Base-by-base conservation (phyloP, 164 flowering plant genomes). In the Annona cherimola region DNA sequence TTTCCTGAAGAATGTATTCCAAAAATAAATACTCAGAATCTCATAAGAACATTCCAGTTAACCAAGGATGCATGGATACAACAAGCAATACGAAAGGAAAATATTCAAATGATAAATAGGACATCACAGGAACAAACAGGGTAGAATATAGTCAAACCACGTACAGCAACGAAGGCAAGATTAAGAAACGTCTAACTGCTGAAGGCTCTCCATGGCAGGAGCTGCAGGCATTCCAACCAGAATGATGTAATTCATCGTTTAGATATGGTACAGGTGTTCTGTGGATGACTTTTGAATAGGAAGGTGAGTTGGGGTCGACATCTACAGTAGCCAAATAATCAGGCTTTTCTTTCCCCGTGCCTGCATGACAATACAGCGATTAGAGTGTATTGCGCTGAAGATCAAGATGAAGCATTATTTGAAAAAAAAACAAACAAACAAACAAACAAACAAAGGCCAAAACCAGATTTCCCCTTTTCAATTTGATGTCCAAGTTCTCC, bases 151-250 rank as follows among this genome's bases (percentile, higher is more conserved):
- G 57, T 50, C 9, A 40, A 6, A 54, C 44, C 67, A 66, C 93
- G 83, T 83, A 95, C 99, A 93, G 39, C 67, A 95, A 78, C 18
- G 98, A 88, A 55, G 99, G 99, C 42, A 93, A 78, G 76, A 95
- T 76, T 26, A 95, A 88, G 69, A 78, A 93, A 46, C 97, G 93
- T 19, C 99, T 82, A 3, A 72, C 46, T n/a, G 90, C 96, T 9
- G 94, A 83, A 12, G 95, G 80, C 77, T 93, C 97, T 61, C 92
- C 94, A 79, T 90, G 87, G 91, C 99, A 95, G 74, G 99, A 95
- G 82, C 98, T 95, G 89, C 99, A 95, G 4, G 99, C 66, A 78
- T 95, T 95, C 99, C 99, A 95, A 0, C 99, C 99, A 68, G 98
- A 81, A 81, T 95, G 98, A 78, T 95, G 99, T 3, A 95, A 81